Conservation (phyloP, 371 early-diverging fungal genomes). For the Lichtheimia ornata region DNA sequence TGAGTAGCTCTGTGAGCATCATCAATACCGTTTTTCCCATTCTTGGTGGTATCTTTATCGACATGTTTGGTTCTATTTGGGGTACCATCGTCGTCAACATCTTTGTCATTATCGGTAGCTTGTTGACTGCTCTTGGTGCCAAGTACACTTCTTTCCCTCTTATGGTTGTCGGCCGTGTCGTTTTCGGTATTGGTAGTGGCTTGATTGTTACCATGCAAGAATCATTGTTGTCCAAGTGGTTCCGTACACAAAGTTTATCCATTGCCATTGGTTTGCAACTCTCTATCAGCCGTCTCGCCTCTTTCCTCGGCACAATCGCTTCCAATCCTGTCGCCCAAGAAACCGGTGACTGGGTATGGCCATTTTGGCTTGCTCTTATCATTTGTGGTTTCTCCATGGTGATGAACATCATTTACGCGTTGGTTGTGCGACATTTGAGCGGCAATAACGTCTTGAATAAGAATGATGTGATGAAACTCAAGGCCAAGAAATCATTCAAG, state of each 20-base stretch:
- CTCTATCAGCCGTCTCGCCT: conserved; percentile 51
- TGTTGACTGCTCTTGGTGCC: conserved; percentile 50
- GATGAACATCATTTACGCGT: conserved; percentile 51
- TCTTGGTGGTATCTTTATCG: conserved; percentile 50
- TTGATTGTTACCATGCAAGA: conserved; percentile 63
- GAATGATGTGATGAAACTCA: conserved; percentile 25
- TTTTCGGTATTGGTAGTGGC: conserved; percentile 59
- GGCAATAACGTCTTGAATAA: conserved; percentile 27
- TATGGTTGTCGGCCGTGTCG: conserved; percentile 52
- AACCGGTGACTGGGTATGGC: conserved; percentile 53
- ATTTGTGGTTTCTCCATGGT: conserved; percentile 48
- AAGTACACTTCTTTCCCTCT: conserved; percentile 38
- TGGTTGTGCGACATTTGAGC: conserved; percentile 39
- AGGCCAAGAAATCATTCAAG: conserved; percentile 41
- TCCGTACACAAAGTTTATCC: conserved; percentile 41
- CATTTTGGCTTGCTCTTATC: conserved; percentile 54
- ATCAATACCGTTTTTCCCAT: conserved; percentile 60
- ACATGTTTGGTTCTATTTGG: conserved; percentile 53
- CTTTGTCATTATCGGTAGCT: conserved; percentile 45
- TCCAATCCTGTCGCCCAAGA: conserved; percentile 42
- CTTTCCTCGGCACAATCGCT: conserved; percentile 52
- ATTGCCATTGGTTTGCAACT: conserved; percentile 52
- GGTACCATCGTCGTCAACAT: conserved; percentile 48
- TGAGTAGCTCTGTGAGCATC: conserved; percentile 49
- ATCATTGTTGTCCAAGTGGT: conserved; percentile 60